Evolutionary conservation across 106 monocot species (phyloP), one percentile per base, ranked within the genome.

Genomic region (Dendrobium huoshanense): DNA sequence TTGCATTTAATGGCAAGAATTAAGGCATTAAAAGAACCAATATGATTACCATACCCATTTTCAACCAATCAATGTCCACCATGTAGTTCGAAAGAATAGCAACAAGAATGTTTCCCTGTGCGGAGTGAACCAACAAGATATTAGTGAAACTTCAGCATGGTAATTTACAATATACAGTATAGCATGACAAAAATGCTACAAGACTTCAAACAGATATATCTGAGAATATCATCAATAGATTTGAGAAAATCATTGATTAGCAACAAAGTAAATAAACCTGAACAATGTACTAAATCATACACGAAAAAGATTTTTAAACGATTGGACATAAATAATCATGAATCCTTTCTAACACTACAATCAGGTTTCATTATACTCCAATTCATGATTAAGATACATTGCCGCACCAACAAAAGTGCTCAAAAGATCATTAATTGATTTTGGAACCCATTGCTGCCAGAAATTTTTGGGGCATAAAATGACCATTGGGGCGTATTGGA

Each of bases 81-180:
- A 98, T 98, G 75, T 98, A 98, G 80, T 98, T 98, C 68, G 94
- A 98, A 81, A 98, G 92, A 41, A 98, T 82, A 11, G 94, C 97
- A 84, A 94, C 82, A 82, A 88, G 87, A 80, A 94, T 82, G 41
- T 92, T 88, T 58, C 97, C 97, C 97, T 98, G 80, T 4, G 72
- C 80, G 86, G 67, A 48, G 79, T 65, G 17, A 79, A 10, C 55
- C 54, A 67, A 37, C 72, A 72, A 72, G n/a, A 37, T 45, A 48
- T 51, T 16, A 74, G 43, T n/a, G 2, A 74, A 41, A 73, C 7
- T 15, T 29, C 25, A 29, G 29, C 68, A 25, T 13, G 9, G 27
- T 33, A 31, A 31, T 68, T 29, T 68, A 68, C 25, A 9, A 9
- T 31, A 68, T 4, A 58, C 11, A 20, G 20, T 58, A 58, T 56